A percentile compares a stretch with the other conserved stretches of the same genome.
Conservation (phyloP, 768 basidiomycete genomes). For the Amanita brunnescens region DNA sequence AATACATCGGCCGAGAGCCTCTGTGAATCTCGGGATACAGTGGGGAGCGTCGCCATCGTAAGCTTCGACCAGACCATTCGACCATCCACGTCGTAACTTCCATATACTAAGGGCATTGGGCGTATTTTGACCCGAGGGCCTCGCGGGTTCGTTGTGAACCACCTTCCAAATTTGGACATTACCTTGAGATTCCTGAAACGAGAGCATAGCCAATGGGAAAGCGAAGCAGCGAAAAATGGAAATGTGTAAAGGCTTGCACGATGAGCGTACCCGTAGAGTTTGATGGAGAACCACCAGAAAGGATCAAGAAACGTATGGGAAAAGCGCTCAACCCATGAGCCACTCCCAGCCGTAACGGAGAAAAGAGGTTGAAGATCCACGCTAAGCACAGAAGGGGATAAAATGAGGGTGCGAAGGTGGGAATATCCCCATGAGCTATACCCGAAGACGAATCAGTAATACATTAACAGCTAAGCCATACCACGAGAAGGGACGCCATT, state of each 20-base stretch:
- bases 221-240: neutral
- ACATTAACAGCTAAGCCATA: neutral
- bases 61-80: neutral
- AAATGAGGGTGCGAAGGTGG: neutral
- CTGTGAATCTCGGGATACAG: neutral
- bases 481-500: neutral
- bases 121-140: neutral
- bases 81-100: neutral
- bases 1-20: neutral
- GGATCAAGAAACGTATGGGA: neutral
- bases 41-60: neutral
- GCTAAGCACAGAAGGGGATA: neutral
- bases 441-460: neutral
- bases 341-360: neutral
- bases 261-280: neutral
- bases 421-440: neutral
- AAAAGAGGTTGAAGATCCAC: neutral
- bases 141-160: neutral
- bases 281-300: neutral
- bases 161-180: constrained; percentile 4
- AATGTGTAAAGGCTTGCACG: neutral
- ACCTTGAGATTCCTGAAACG: constrained; percentile 3
- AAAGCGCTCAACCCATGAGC: neutral
- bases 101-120: neutral
- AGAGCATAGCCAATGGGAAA: neutral